These are phyloP conservation scores for Fusarium beomiforme DNA, from an alignment of 2,329 filamentous ascomycete species.

Conservation along the genomic window DNA sequence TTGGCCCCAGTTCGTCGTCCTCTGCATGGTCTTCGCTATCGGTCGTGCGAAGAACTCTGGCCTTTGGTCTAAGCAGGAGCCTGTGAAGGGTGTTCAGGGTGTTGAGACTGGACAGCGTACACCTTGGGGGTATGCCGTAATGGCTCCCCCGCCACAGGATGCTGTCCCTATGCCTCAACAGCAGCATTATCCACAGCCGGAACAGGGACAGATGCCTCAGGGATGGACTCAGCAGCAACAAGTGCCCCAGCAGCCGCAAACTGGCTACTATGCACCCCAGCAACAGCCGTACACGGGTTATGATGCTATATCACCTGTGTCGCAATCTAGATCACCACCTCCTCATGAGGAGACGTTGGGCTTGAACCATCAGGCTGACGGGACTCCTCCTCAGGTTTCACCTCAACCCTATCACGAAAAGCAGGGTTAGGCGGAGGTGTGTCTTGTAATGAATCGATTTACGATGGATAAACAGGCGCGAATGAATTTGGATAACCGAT, in stretches of 20 bases:
- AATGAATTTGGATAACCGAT: not conserved
- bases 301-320: not conserved
- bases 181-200: not conserved
- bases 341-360: conserved; percentile 45
- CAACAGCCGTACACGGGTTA: not conserved
- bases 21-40: conserved; percentile 42
- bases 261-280: not conserved
- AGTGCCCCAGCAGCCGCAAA: not conserved
- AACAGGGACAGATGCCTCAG: not conserved
- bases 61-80: conserved; percentile 40
- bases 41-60: conserved; percentile 41
- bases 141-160: not conserved
- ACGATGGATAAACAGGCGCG: not conserved
- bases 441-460: not conserved
- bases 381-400: conserved; percentile 28
- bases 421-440: not conserved
- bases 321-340: conserved; percentile 29
- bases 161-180: conserved; percentile 8
- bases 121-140: conserved; percentile 35
- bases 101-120: conserved; percentile 14
- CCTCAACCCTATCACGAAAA: conserved; percentile 41
- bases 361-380: conserved; percentile 47
- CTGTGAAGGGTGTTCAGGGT: conserved; percentile 23
- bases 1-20: conserved; percentile 41
- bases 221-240: not conserved